Conservation (phyloP, 257 asterid species). For the Knoxia roxburghii region DNA sequence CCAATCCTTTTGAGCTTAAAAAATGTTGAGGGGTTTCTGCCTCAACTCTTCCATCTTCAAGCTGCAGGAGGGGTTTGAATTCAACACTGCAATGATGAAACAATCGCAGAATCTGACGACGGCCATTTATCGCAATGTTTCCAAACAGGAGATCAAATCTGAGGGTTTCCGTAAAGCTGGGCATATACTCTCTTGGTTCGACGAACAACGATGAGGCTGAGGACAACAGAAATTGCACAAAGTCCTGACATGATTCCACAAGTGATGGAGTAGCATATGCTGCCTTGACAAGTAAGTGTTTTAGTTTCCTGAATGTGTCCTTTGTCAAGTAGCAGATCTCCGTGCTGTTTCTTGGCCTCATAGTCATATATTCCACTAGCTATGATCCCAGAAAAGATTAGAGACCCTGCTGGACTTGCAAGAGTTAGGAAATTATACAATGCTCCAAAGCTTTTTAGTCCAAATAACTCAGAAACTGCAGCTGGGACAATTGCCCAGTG, state of each 20-base stretch:
- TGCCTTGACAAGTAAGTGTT: constrained; percentile 31
- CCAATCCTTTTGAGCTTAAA: neutral
- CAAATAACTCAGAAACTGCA: constrained; percentile 40
- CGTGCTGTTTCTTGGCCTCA: constrained; percentile 67
- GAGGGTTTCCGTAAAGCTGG: constrained; percentile 30
- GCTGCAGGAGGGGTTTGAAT: neutral
- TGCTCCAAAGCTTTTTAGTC: constrained; percentile 41
- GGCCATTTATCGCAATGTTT: neutral
- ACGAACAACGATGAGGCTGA: constrained; percentile 35
- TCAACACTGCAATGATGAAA: constrained; percentile 3
- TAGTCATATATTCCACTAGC: constrained; percentile 81
- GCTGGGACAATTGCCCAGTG: constrained; percentile 49
- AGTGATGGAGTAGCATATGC: constrained; percentile 35
- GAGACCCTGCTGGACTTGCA: constrained; percentile 82
- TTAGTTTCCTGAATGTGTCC: constrained; percentile 18
- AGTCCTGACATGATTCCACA: constrained; percentile 42
- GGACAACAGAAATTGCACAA: constrained; percentile 29
- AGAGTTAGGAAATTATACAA: constrained; percentile 74
- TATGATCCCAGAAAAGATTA: constrained; percentile 68
- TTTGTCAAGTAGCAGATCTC: neutral
- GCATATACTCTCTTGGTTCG: constrained; percentile 39
- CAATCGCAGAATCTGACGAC: neutral
- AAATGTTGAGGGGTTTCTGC: neutral
- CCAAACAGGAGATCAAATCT: constrained; percentile 11
- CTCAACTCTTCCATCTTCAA: neutral